Conservation (phyloP, 176 grass and related monocot species). For the Zea luxurians region DNA sequence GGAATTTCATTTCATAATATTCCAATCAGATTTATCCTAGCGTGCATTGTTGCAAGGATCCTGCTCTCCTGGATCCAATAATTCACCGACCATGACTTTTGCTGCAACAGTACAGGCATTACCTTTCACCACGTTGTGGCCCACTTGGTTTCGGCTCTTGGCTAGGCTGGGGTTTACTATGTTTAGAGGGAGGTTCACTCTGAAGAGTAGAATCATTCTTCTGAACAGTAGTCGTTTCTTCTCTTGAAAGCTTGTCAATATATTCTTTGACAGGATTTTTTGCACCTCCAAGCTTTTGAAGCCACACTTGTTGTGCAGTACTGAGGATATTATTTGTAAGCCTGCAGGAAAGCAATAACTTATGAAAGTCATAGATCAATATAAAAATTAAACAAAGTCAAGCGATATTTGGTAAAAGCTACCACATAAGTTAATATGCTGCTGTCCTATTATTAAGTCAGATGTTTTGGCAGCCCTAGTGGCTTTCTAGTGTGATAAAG, state of each 20-base stretch:
- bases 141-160: constrained; percentile 51
- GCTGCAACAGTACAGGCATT: constrained; percentile 21
- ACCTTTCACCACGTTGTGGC: constrained; percentile 72
- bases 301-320: constrained; percentile 87
- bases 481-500: too few relatives aligned
- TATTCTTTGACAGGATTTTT: constrained; percentile 87
- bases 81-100: background rate
- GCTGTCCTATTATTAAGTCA: too few relatives aligned
- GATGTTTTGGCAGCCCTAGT: too few relatives aligned
- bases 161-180: constrained; percentile 42
- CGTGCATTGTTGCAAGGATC: background rate
- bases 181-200: constrained; percentile 44
- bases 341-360: constrained; percentile 49
- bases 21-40: constrained; percentile 9
- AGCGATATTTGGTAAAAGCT: background rate
- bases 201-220: constrained; percentile 47
- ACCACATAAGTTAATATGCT: background rate
- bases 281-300: constrained; percentile 93
- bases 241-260: constrained; percentile 61
- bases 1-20: constrained; percentile 19
- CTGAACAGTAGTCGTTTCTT: constrained; percentile 46
- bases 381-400: too few relatives aligned
- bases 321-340: constrained; percentile 96
- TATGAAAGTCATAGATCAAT: background rate
- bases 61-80: background rate